A percentile compares a stretch with the other conserved stretches of the same genome.
Evolutionary conservation across 371 early-diverging fungal species (phyloP).

Genomic region (Lichtheimia ramosa): DNA sequence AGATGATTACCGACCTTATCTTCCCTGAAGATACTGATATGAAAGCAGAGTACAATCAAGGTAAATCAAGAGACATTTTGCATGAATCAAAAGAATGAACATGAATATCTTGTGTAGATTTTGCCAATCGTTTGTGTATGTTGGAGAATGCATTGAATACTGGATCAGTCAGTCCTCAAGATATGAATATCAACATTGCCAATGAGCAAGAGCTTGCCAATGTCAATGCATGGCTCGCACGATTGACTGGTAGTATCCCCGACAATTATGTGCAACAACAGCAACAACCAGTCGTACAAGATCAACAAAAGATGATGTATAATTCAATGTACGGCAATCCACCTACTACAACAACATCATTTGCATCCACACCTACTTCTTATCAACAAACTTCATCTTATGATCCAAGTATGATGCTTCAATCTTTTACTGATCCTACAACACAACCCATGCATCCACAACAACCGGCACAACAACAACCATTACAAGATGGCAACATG

Average conservation of each 20-base stretch:
- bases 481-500: conserved; percentile 1
- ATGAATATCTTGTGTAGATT: conserved; percentile 18
- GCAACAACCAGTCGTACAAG: background rate
- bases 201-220: conserved; percentile 37
- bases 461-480: background rate
- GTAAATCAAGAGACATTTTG: conserved; percentile 7
- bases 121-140: conserved; percentile 33
- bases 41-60: conserved; percentile 23
- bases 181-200: conserved; percentile 31
- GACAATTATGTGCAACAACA: conserved; percentile 3
- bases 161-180: conserved; percentile 15
- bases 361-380: background rate
- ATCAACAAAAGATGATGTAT: background rate
- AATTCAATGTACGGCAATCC: background rate
- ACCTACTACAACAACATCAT: background rate
- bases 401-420: conserved; percentile 10
- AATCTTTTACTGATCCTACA: conserved; percentile 11
- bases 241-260: conserved; percentile 16
- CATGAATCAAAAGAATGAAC: background rate
- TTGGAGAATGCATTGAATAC: conserved; percentile 19
- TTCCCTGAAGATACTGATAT: conserved; percentile 13
- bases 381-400: background rate
- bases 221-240: conserved; percentile 40
- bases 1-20: conserved; percentile 17
- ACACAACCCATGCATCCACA: background rate